phyloP scores from a whole-genome alignment of 106 monocot species.

The Dendrobium nobile region DNA sequence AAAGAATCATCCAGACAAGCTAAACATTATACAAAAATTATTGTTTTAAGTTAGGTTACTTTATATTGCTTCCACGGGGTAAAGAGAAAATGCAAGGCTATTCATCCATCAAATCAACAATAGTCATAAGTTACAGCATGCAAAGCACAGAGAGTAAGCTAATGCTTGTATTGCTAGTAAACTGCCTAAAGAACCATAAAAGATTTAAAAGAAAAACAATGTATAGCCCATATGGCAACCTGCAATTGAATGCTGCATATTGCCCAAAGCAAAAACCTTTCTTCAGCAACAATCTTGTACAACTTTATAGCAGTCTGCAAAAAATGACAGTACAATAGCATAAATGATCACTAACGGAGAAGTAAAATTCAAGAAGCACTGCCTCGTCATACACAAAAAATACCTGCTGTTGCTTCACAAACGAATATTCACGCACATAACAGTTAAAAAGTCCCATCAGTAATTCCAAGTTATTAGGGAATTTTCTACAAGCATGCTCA shows the following conservation, averaged over 20 bases:
- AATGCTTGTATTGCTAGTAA: not conserved
- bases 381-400: not conserved
- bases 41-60: not conserved
- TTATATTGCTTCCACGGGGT: not conserved
- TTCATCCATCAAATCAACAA: not conserved
- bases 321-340: slow-evolving; percentile 5
- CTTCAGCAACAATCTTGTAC: slow-evolving; percentile 91
- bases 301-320: slow-evolving; percentile 97
- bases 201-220: not conserved
- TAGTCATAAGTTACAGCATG: not conserved
- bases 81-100: not conserved
- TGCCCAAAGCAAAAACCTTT: slow-evolving; percentile 97
- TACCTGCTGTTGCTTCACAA: slow-evolving; percentile 97
- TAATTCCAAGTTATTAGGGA: slow-evolving; percentile 78
- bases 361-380: slow-evolving; percentile 4
- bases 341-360: not conserved
- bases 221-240: slow-evolving; percentile 19
- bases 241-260: slow-evolving; percentile 97
- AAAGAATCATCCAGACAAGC: not conserved
- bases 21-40: not conserved
- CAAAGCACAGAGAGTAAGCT: not conserved
- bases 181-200: not conserved
- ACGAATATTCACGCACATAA: slow-evolving; percentile 89
- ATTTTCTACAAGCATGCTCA: slow-evolving; percentile 82
- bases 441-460: slow-evolving; percentile 97